Base-by-base conservation (phyloP, 2,329 filamentous ascomycete species). In the Neoascochyta sp. region DNA sequence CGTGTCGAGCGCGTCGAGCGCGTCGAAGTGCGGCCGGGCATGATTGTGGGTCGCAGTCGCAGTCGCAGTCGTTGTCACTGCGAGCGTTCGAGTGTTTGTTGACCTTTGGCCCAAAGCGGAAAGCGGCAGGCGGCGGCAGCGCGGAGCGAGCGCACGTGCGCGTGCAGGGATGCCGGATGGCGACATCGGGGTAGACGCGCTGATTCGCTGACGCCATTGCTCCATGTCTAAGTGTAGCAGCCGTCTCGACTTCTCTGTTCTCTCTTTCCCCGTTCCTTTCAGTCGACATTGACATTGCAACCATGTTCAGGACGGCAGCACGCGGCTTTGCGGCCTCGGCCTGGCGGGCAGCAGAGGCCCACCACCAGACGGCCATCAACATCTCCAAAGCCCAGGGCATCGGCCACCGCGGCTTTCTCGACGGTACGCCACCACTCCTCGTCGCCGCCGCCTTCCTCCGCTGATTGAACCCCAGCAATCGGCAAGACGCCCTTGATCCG, bases 401-500 rank as follows among this genome's bases (percentile, higher is more conserved):
- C 36, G 81, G 86, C 27, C 76, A 82, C 59, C 82, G 86, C 49
- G 69, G 70, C 25, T 74, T 95, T 48, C 80, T 86, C 32, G 87
- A 85, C 70, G 88, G 87, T 92, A 75, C 7, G 8, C 16, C n/a
- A n/a, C n/a, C n/a, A n/a, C n/a, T n/a, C n/a, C n/a, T n/a, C n/a
- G 22, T 24, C n/a, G n/a, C 23, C 27, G 16, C 9, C 16, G 8
- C 15, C 4, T 9, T 2, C 7, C 29, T 13, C 3, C 10, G 9
- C 45, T 49, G 24, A 50, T 24, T 2, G 8, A 0, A 7, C 1
- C 17, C 3, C 45, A 95, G 92, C 92, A 32, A 96, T 98, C 68
- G 92, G 92, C 44, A 96, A 96, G 66, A 98, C 92, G 0, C 90
- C 92, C 1, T 77, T 98, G 31, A 94, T 98, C 63, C 82, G 85